Base-by-base conservation (phyloP, 805 yeast genomes). In the Hanseniaspora singularis region DNA sequence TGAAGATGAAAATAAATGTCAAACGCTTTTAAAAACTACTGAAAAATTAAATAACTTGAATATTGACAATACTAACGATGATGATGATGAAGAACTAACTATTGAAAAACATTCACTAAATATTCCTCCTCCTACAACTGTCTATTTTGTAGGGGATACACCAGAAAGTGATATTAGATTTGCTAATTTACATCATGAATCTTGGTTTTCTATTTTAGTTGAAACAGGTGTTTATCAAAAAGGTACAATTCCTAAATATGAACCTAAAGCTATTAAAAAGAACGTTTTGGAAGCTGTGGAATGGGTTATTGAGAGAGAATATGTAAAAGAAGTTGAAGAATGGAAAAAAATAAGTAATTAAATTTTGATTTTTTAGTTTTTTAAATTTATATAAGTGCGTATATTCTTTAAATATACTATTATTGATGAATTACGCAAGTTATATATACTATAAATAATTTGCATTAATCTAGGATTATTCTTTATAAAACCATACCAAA, bases 91-190 rank as follows among this genome's bases (percentile, higher is more conserved):
- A 31, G 33, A 41, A 1, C 12, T 33, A 11, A 12, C 38, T 23
- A 18, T 37, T 42, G 28, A 40, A 41, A 24, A 53, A 41, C 40
- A 22, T 24, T 51, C 27, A 47, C 51, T 40, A 48, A 54, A 33
- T 27, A 64, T 83, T 53, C 92, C 92, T 5, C 88, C 88, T 3
- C 86, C 92, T 3, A 78, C 85, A 4, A 82, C 92, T 0, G 94
- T 84, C 14, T 83, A 83, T 62, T 84, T 83, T 64, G 92, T 83
- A 43, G 94, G 94, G 56, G 94, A 83, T 59, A 83, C 94, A 12
- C 94, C 94, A 16, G 94, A 83, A 64, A 79, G 88, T 6, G 94
- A 83, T 62, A 83, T 83, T 52, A 70, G 92, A 62, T 84, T 84
- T 65, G 94, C 94, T 46, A 83, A 83, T 66, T 78, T 87, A 16